phyloP scores from a whole-genome alignment of 805 yeast genomes.

The Zygosaccharomyces bisporus region DNA sequence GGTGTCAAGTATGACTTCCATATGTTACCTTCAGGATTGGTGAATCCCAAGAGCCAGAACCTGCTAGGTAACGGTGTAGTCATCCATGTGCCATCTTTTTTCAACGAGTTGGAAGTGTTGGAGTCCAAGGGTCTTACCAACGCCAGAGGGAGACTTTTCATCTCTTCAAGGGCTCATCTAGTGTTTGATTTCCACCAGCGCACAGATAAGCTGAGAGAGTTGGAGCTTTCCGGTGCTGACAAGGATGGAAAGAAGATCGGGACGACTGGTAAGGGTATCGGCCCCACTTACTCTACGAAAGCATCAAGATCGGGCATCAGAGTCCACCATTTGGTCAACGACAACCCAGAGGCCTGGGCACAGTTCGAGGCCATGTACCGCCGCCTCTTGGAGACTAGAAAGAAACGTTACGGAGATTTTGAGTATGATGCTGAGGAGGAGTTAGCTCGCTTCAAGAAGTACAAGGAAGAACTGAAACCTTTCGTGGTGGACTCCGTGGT shows the following conservation, averaged over 20 bases:
- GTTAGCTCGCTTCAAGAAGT: constrained; percentile 67
- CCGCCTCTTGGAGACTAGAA: constrained; percentile 75
- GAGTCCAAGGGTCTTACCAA: constrained; percentile 71
- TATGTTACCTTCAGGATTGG: constrained; percentile 97
- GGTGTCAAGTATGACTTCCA: constrained; percentile 93
- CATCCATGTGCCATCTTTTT: constrained; percentile 89
- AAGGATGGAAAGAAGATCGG: constrained; percentile 79
- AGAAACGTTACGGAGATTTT: constrained; percentile 88
- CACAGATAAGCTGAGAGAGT: constrained; percentile 92
- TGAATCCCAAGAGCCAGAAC: constrained; percentile 86
- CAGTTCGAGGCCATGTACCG: constrained; percentile 77
- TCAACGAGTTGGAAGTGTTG: constrained; percentile 76
- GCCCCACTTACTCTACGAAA: constrained; percentile 96
- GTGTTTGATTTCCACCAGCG: constrained; percentile 98
- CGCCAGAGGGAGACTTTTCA: constrained; percentile 65
- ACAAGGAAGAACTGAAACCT: constrained; percentile 73
- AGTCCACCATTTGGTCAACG: constrained; percentile 90
- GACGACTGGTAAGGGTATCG: constrained; percentile 98
- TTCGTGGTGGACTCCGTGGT: constrained; percentile 91
- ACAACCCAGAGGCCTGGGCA: constrained; percentile 88
- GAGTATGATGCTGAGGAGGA: constrained; percentile 83
- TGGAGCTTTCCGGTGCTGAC: constrained; percentile 60
- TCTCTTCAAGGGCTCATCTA: constrained; percentile 91
- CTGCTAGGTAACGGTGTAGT: constrained; percentile 96
- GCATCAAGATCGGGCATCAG: constrained; percentile 95